Conservation (phyloP, 2,329 filamentous ascomycete genomes). For the Colletotrichum magnum region DNA sequence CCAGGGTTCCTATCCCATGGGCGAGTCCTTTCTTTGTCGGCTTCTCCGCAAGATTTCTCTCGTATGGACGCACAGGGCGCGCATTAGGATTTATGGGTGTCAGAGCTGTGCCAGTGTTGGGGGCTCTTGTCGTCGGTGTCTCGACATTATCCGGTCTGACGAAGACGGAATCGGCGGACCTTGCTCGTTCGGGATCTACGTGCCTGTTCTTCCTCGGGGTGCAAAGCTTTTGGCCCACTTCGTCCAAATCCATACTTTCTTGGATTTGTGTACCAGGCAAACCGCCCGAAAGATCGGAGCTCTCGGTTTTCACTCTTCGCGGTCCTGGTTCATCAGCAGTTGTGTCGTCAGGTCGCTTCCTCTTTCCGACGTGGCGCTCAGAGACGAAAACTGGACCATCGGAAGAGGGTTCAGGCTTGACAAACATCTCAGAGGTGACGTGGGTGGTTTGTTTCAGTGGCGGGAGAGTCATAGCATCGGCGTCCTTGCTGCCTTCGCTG, state of each 20-base stretch:
- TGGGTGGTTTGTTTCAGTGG: constrained; percentile 19
- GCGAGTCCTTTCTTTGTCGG: constrained; percentile 46
- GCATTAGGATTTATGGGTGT: constrained; percentile 55
- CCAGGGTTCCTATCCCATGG: constrained; percentile 58
- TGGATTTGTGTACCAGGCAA: constrained; percentile 45
- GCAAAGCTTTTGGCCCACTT: constrained; percentile 58
- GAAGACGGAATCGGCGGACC: constrained; percentile 12
- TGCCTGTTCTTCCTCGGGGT: constrained; percentile 57
- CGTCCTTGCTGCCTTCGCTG: constrained; percentile 23
- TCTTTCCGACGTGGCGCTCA: constrained; percentile 64
- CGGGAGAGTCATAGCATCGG: constrained; percentile 24
- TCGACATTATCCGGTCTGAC: constrained; percentile 29
- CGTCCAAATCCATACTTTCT: constrained; percentile 74
- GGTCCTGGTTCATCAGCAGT: constrained; percentile 42
- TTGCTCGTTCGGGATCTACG: constrained; percentile 9
- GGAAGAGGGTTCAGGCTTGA: constrained; percentile 69
- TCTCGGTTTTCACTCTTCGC: constrained; percentile 61
- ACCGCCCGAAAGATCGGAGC: constrained; percentile 47
- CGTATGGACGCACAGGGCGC: constrained; percentile 43
- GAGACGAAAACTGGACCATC: constrained; percentile 66
- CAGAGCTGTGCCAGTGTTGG: constrained; percentile 48
- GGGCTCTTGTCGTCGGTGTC: constrained; percentile 42
- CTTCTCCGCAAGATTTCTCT: constrained; percentile 42
- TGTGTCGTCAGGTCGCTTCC: constrained; percentile 51
- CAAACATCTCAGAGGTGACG: constrained; percentile 16